Evolutionary conservation across 768 basidiomycete genomes (phyloP), one percentile per base, ranked within the genome.

Genomic region (Paxillus rubicundulus): DNA sequence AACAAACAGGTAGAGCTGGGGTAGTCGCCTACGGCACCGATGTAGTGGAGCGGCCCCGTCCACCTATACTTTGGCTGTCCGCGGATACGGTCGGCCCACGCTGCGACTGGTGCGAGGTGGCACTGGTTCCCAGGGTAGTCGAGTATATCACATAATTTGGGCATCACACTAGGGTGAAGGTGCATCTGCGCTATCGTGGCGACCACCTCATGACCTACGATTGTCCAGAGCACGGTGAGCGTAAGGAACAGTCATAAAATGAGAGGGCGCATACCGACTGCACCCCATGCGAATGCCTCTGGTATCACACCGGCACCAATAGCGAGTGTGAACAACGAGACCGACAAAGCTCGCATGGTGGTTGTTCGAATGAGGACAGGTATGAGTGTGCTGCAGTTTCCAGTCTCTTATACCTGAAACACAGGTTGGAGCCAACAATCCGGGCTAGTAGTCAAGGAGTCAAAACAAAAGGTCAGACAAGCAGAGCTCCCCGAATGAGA

Each of bases 171-270:
- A 0, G 90, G 89, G 66, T 91, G 82, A 2, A 98, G 80, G 66
- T 97, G 84, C 53, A 95, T 91, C 66, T 98, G 89, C 1, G 96
- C 96, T 51, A 98, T 89, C 4, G 94, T 96, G 1, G 94, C 95
- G 5, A 92, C 82, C 30, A 97, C 86, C 74, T 97, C 89, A 61
- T 98, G 95, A 4, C 95, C 92, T 84, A 21, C 27, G 10, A 10
- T 48, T 20, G 40, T 27, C 42, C 57, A 4, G 33, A 33, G 12
- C n/a, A 34, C 42, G 24, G 55, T 36, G 1, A 32, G 50, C 36
- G 28, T 10, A 24, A 37, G 18, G 18, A 45, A 34, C 17, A 2
- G 28, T 6, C 13, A 49, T 18, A 39, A 21, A 16, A 34, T 27
- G 17, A 24, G 52, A 24, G 5, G 18, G 49, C 38, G 44, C 66